phyloP scores from a whole-genome alignment of 2,329 filamentous ascomycete species.

The Metarhizium sp. region DNA sequence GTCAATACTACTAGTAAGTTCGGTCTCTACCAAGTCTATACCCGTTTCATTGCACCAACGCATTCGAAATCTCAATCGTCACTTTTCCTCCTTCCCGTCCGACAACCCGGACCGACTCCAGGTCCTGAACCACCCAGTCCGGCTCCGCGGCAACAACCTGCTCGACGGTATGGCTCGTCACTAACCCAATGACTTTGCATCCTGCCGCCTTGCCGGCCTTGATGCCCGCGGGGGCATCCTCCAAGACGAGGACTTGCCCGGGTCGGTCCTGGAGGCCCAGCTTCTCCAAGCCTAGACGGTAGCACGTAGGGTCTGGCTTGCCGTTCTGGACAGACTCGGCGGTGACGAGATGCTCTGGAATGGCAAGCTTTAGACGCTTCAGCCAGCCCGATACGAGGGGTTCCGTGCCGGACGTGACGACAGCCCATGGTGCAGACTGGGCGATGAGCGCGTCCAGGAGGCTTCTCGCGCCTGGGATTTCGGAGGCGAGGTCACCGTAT shows the following conservation, averaged over 20 bases:
- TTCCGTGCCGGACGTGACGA: slow-evolving; percentile 67
- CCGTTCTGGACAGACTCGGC: slow-evolving; percentile 68
- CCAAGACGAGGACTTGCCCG: slow-evolving; percentile 62
- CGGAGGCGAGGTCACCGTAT: slow-evolving; percentile 68
- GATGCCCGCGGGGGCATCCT: slow-evolving; percentile 84
- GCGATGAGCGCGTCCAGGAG: slow-evolving; percentile 60
- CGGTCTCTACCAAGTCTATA: not conserved
- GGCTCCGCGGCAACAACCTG: slow-evolving; percentile 68
- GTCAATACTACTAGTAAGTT: no score
- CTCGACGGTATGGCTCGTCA: slow-evolving; percentile 70
- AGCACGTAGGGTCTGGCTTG: slow-evolving; percentile 71
- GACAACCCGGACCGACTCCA: slow-evolving; percentile 61
- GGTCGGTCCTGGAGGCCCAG: slow-evolving; percentile 42
- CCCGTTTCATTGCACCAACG: slow-evolving; percentile 29
- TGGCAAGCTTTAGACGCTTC: slow-evolving; percentile 52
- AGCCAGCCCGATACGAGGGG: slow-evolving; percentile 67
- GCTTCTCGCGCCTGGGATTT: slow-evolving; percentile 73
- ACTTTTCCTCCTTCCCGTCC: slow-evolving; percentile 47
- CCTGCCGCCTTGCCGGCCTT: slow-evolving; percentile 75
- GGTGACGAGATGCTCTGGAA: slow-evolving; percentile 58
- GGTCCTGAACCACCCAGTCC: slow-evolving; percentile 78
- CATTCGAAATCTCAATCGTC: slow-evolving; percentile 59
- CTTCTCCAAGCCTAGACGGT: slow-evolving; percentile 55
- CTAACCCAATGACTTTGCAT: slow-evolving; percentile 74
- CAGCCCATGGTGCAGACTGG: slow-evolving; percentile 65